Evolutionary conservation across 2,329 filamentous ascomycete genomes (phyloP).

Genomic region (Colletotrichum liaoningense): DNA sequence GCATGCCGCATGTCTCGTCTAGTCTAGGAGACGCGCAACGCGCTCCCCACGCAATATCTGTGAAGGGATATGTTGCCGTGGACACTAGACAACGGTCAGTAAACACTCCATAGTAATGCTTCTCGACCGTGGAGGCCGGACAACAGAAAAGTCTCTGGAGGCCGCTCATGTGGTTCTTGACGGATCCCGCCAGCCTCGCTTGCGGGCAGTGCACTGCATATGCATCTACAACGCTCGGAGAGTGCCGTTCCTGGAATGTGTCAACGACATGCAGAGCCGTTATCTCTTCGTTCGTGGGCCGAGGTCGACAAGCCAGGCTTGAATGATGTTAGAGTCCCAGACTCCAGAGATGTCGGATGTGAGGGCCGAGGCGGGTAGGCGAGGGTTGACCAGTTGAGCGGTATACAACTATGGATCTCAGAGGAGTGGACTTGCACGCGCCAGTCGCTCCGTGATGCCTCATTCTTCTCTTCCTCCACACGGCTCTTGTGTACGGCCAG

Average conservation of each 20-base stretch:
- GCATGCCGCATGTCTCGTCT: slow-evolving; percentile 13
- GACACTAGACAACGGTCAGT: slow-evolving; percentile 15
- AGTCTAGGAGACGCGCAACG: slow-evolving; percentile 30
- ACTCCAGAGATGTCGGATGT: neutral
- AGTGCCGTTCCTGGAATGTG: slow-evolving; percentile 7
- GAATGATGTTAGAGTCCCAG: neutral
- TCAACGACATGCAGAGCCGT: slow-evolving; percentile 24
- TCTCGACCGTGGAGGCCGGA: neutral
- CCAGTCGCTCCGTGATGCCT: neutral
- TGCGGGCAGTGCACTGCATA: neutral
- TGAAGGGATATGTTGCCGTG: slow-evolving; percentile 6
- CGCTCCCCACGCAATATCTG: slow-evolving; percentile 22
- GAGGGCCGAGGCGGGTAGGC: neutral
- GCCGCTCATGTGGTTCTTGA: neutral
- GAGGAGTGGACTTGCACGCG: neutral
- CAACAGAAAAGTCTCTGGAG: neutral
- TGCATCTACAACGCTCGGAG: slow-evolving; percentile 2
- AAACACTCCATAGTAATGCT: neutral
- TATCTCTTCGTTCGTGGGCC: slow-evolving; percentile 21
- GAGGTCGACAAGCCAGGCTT: neutral
- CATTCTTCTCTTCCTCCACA: neutral
- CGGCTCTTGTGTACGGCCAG: neutral
- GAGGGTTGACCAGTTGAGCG: neutral
- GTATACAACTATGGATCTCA: neutral
- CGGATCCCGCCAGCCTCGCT: neutral